A percentile compares a stretch with the other conserved stretches of the same genome.
phyloP scores from a whole-genome alignment of 306 rosid genomes.

The Pyrus bretschneideri region DNA sequence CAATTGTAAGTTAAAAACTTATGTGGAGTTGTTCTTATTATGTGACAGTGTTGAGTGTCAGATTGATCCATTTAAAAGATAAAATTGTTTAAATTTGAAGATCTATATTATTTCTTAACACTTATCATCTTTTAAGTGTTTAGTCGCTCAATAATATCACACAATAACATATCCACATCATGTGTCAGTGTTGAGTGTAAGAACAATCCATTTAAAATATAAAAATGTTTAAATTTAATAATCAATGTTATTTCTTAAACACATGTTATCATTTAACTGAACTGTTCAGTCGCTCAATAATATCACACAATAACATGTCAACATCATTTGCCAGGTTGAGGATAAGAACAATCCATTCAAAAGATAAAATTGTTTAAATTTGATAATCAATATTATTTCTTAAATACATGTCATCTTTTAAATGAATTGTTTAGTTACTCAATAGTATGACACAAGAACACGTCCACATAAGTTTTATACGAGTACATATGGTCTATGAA shows the following conservation, averaged over 20 bases:
- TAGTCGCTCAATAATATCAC: neutral
- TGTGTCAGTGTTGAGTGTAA: too few species aligned
- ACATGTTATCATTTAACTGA: too few species aligned
- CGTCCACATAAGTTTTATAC: neutral
- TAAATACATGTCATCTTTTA: too few species aligned
- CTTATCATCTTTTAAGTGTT: neutral
- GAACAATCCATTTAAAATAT: neutral
- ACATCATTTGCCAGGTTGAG: too few species aligned
- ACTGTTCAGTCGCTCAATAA: neutral
- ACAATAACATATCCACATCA: neutral
- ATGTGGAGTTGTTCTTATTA: too few species aligned
- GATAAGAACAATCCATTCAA: too few species aligned
- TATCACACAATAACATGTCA: neutral
- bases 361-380: too few species aligned
- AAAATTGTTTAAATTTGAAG: neutral
- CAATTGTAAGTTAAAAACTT: neutral
- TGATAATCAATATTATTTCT: too few species aligned
- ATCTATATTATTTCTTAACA: neutral
- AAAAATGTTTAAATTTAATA: too few species aligned
- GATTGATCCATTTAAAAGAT: too few species aligned
- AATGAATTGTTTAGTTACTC: fast-evolving
- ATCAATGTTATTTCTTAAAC: too few species aligned
- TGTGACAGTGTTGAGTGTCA: too few species aligned
- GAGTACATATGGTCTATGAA: neutral
- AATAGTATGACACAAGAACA: neutral